These are phyloP conservation scores for Cladosporium oxysporum DNA, from an alignment of 2,329 filamentous ascomycete species.

Conservation along the genomic window DNA sequence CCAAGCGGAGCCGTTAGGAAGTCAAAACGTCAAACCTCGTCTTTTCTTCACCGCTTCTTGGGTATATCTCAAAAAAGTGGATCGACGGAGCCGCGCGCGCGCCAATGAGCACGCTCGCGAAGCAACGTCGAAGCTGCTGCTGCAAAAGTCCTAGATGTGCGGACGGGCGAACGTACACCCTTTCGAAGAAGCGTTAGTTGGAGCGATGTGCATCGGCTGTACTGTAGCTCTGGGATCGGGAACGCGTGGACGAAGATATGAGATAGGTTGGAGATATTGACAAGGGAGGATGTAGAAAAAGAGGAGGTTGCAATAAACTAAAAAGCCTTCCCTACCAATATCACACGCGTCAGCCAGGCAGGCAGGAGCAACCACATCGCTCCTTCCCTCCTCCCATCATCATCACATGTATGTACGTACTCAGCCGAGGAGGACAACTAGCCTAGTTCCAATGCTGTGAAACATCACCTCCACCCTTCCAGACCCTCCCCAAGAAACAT, in stretches of 20 bases:
- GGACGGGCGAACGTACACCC: slow-evolving; percentile 4
- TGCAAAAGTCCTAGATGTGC: neutral
- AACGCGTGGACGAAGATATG: neutral
- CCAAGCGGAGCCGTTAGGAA: neutral
- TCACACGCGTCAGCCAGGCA: neutral
- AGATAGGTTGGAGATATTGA: neutral
- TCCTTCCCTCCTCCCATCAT: neutral
- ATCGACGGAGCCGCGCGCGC: neutral
- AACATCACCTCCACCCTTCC: neutral
- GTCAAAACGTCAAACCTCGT: neutral
- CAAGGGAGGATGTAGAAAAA: neutral
- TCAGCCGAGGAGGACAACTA: too few relatives aligned
- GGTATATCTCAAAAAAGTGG: neutral
- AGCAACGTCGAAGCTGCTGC: neutral
- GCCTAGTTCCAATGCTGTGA: neutral
- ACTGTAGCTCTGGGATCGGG: neutral
- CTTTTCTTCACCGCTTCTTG: slow-evolving; percentile 20
- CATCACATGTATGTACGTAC: too few relatives aligned
- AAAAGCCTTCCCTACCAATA: neutral
- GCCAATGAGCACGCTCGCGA: slow-evolving; percentile 4
- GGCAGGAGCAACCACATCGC: neutral
- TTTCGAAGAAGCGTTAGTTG: neutral
- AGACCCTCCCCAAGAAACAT: neutral
- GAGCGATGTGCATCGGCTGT: neutral
- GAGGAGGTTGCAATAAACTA: neutral